These are phyloP conservation scores for Aspergillus viridinutans DNA, from an alignment of 2,329 filamentous ascomycete species.

Conservation along the genomic window DNA sequence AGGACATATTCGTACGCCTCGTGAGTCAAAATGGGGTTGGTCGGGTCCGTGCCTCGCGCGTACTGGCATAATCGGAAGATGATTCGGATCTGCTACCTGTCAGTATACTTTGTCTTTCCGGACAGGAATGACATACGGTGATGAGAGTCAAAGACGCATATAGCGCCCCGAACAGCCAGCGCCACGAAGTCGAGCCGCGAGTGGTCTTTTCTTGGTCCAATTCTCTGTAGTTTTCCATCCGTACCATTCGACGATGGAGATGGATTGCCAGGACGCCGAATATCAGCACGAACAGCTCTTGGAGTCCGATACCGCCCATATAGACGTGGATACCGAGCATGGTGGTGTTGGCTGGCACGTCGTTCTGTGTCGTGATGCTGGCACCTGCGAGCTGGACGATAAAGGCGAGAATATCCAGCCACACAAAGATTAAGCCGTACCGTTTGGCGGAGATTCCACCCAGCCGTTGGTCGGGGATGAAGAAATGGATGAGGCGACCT, in stretches of 20 bases:
- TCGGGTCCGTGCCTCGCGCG: slow-evolving; percentile 39
- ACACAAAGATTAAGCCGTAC: slow-evolving; percentile 39
- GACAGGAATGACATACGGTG: slow-evolving; percentile 21
- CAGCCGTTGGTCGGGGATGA: slow-evolving; percentile 36
- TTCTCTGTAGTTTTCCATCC: slow-evolving; percentile 19
- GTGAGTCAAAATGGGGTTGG: slow-evolving; percentile 37
- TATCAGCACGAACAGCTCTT: slow-evolving; percentile 49
- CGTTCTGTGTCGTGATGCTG: slow-evolving; percentile 2
- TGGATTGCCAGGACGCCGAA: slow-evolving; percentile 48
- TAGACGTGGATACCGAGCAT: slow-evolving; percentile 24
- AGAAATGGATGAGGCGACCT: slow-evolving; percentile 45
- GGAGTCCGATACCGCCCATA: slow-evolving; percentile 42
- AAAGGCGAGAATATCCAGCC: slow-evolving; percentile 35
- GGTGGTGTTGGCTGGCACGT: background rate
- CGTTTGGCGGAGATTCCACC: slow-evolving; percentile 34
- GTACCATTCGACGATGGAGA: slow-evolving; percentile 45
- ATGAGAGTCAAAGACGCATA: slow-evolving; percentile 51
- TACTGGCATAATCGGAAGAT: slow-evolving; percentile 59
- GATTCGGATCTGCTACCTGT: slow-evolving; percentile 37
- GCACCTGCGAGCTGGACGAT: slow-evolving; percentile 23
- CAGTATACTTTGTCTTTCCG: background rate
- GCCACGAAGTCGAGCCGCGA: background rate
- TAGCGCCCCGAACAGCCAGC: slow-evolving; percentile 44
- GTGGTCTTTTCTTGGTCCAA: background rate
- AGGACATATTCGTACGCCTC: slow-evolving; percentile 38